These are phyloP conservation scores for Myxozyma geophila DNA, from an alignment of 805 yeast species.

Conservation along the genomic window DNA sequence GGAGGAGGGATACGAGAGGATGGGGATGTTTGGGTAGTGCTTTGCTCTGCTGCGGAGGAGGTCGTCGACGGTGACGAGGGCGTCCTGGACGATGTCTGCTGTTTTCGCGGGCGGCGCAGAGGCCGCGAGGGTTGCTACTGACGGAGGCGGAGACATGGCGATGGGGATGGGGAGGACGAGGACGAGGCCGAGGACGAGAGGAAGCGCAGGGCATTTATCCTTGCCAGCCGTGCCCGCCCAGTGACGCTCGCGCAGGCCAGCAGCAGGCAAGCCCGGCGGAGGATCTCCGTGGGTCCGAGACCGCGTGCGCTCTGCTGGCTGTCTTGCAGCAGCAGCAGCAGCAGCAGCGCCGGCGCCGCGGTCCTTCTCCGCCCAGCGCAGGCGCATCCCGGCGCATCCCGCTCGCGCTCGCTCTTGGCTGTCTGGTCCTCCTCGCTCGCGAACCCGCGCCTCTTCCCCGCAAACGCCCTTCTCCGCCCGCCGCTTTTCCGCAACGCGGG, in stretches of 20 bases:
- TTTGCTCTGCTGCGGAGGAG: constrained; percentile 26
- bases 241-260: too few species aligned
- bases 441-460: too few species aligned
- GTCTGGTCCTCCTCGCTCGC: not conserved
- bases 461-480: too few species aligned
- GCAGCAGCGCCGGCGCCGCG: too few species aligned
- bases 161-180: not conserved
- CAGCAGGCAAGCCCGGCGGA: too few species aligned
- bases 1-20: constrained; percentile 18
- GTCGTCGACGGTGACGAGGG: constrained; percentile 27
- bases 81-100: constrained; percentile 1
- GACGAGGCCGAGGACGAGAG: not conserved
- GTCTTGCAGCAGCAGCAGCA: too few species aligned
- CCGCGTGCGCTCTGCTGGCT: too few species aligned
- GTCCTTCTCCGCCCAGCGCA: not conserved
- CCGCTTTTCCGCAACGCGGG: too few species aligned
- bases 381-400: not conserved
- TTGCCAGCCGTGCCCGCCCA: too few species aligned
- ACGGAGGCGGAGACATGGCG: constrained; percentile 22
- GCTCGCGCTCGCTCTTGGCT: not conserved
- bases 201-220: too few species aligned
- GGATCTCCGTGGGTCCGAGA: not conserved
- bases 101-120: not conserved
- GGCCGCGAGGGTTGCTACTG: not conserved
- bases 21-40: constrained; percentile 10